Percentiles rank a stretch among this genome's conserved stretches.
phyloP scores from a whole-genome alignment of 768 basidiomycete species.

The Naganishia antarctica region DNA sequence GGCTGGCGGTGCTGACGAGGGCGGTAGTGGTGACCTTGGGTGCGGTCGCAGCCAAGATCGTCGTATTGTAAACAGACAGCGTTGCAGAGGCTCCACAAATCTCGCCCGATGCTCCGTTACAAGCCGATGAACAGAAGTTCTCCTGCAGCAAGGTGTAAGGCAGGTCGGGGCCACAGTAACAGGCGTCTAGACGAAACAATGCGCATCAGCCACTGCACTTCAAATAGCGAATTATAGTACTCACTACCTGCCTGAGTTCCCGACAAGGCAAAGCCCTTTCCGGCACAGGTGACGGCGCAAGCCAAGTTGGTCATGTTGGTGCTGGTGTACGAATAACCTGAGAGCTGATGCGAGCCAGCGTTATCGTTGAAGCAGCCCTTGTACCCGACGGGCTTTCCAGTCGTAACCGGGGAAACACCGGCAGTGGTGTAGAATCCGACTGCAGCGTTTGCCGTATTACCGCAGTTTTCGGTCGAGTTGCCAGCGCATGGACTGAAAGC shows the following conservation, averaged over 20 bases:
- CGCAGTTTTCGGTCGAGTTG: constrained; percentile 33
- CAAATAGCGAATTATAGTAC: constrained; percentile 20
- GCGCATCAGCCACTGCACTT: constrained; percentile 29
- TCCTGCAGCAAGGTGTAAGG: constrained; percentile 31
- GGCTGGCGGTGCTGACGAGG: constrained; percentile 1
- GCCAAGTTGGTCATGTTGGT: constrained; percentile 31
- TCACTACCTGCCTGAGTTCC: constrained; percentile 29
- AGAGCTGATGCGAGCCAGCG: constrained; percentile 20
- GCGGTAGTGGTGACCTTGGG: background rate
- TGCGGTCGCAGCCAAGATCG: background rate
- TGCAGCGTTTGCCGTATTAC: constrained; percentile 12
- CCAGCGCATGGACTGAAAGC: constrained; percentile 21
- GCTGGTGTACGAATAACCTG: constrained; percentile 32
- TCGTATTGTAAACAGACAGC: constrained; percentile 29
- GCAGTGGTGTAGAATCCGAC: constrained; percentile 9
- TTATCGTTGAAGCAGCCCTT: constrained; percentile 32
- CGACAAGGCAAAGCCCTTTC: constrained; percentile 23
- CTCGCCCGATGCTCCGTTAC: constrained; percentile 30
- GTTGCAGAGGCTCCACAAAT: constrained; percentile 32
- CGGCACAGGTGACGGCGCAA: constrained; percentile 16
- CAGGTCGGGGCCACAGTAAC: constrained; percentile 34
- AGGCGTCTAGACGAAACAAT: constrained; percentile 17
- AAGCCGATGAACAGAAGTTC: constrained; percentile 31
- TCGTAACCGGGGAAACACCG: background rate
- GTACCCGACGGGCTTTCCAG: constrained; percentile 28